Evolutionary conservation across 305 asterid species (phyloP).

Genomic region (Fraxinus ornus): DNA sequence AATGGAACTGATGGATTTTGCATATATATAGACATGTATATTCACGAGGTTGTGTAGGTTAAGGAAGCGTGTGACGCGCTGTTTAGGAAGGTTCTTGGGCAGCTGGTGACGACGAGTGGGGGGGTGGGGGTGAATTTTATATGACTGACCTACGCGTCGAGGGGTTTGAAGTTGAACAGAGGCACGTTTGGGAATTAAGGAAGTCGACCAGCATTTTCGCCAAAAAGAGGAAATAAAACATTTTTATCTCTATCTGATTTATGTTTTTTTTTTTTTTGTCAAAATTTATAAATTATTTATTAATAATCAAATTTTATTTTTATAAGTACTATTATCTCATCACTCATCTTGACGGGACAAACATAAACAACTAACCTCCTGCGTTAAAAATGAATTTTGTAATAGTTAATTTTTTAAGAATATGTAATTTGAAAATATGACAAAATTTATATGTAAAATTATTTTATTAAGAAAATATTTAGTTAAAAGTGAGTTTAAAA

Average conservation of each 20-base stretch:
- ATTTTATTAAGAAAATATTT: too few relatives aligned
- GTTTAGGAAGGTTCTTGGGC: conserved; percentile 34
- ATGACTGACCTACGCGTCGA: background rate
- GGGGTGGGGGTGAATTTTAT: background rate
- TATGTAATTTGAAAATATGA: background rate
- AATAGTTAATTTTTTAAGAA: too few relatives aligned
- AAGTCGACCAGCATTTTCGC: background rate
- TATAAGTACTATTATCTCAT: background rate
- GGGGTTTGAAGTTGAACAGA: background rate
- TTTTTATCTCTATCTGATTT: background rate
- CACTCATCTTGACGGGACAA: too few relatives aligned
- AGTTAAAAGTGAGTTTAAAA: too few relatives aligned
- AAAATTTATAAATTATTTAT: too few relatives aligned
- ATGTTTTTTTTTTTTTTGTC: background rate
- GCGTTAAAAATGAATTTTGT: too few relatives aligned
- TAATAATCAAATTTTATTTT: background rate
- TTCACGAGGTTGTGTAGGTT: background rate
- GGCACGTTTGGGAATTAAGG: background rate
- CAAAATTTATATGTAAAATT: too few relatives aligned
- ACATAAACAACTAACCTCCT: too few relatives aligned
- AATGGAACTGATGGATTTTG: background rate
- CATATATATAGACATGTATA: background rate
- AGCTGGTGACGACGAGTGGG: conserved; percentile 4
- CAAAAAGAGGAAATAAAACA: background rate
- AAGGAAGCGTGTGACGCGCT: conserved; percentile 30